phyloP scores from a whole-genome alignment of 441 rosid species.

The Viola pubescens region DNA sequence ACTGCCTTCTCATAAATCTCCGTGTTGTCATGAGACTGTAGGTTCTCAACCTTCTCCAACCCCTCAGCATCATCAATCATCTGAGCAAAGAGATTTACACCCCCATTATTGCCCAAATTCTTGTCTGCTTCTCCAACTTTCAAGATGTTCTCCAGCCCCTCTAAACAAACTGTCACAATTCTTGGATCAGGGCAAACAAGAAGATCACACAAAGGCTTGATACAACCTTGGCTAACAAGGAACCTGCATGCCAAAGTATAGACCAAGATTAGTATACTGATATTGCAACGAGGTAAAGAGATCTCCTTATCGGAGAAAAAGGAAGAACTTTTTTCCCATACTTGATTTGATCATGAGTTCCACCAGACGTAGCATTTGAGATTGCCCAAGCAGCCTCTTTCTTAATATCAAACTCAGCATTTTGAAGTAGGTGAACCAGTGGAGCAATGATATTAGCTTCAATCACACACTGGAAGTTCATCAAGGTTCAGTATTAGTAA shows the following conservation, averaged over 20 bases:
- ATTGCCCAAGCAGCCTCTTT: slow-evolving; percentile 90
- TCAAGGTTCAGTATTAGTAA: neutral
- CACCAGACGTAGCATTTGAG: slow-evolving; percentile 84
- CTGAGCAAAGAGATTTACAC: slow-evolving; percentile 58
- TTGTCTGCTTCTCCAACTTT: slow-evolving; percentile 83
- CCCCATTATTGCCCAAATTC: slow-evolving; percentile 43
- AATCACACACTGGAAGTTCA: slow-evolving; percentile 49
- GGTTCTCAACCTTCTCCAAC: slow-evolving; percentile 64
- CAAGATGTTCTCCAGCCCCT: slow-evolving; percentile 79
- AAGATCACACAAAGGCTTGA: slow-evolving; percentile 91
- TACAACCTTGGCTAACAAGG: slow-evolving; percentile 67
- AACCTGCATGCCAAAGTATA: slow-evolving; percentile 27
- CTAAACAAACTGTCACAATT: slow-evolving; percentile 72
- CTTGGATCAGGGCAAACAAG: slow-evolving; percentile 80
- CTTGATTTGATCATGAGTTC: slow-evolving; percentile 83
- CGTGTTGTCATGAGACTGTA: slow-evolving; percentile 64
- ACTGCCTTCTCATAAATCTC: slow-evolving; percentile 80
- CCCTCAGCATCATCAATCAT: slow-evolving; percentile 80
- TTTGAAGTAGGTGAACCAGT: slow-evolving; percentile 59
- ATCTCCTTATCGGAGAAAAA: neutral
- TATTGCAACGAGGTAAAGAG: neutral
- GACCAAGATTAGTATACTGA: neutral
- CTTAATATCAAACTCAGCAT: slow-evolving; percentile 89
- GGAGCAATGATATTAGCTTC: slow-evolving; percentile 58
- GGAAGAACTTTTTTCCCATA: slow-evolving; percentile 21